These are phyloP conservation scores for Viridothelium virens DNA, from an alignment of 495 filamentous ascomycete genomes.

Conservation along the genomic window DNA sequence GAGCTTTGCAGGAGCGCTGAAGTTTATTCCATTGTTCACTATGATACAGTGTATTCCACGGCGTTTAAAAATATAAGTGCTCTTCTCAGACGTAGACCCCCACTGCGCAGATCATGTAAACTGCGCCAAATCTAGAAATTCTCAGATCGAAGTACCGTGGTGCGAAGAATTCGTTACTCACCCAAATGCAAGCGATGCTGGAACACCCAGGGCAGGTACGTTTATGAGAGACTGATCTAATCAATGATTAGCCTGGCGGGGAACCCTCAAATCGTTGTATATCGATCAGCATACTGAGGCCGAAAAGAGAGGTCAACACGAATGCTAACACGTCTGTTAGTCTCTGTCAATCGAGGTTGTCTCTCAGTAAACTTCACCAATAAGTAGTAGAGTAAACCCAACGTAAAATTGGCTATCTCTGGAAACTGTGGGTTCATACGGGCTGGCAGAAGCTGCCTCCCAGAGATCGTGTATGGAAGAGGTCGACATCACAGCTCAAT, in stretches of 20 bases:
- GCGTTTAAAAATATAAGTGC: neutral
- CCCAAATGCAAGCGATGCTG: slow-evolving; percentile 85
- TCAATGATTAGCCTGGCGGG: slow-evolving; percentile 9
- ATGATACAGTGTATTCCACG: neutral
- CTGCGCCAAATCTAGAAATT: slow-evolving; percentile 70
- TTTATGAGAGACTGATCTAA: slow-evolving; percentile 79
- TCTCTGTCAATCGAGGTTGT: slow-evolving; percentile 7
- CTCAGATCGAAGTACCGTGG: slow-evolving; percentile 19
- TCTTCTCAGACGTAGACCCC: slow-evolving; percentile 85
- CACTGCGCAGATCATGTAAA: slow-evolving; percentile 96
- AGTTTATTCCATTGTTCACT: slow-evolving; percentile 9
- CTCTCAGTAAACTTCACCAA: slow-evolving; percentile 42
- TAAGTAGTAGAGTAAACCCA: slow-evolving; percentile 66
- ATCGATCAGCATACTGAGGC: slow-evolving; percentile 58
- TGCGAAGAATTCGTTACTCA: slow-evolving; percentile 39
- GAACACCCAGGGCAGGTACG: slow-evolving; percentile 70
- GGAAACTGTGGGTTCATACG: slow-evolving; percentile 69
- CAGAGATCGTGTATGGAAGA: slow-evolving; percentile 78
- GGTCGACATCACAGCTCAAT: slow-evolving; percentile 31
- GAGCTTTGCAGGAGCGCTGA: neutral
- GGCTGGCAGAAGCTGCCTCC: slow-evolving; percentile 76
- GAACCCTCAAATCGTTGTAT: neutral
- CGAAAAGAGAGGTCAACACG: slow-evolving; percentile 63
- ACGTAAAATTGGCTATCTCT: slow-evolving; percentile 80
- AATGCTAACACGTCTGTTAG: slow-evolving; percentile 37